Evolutionary conservation across 2,329 filamentous ascomycete genomes (phyloP).

Genomic region (Cercospora beticola): DNA sequence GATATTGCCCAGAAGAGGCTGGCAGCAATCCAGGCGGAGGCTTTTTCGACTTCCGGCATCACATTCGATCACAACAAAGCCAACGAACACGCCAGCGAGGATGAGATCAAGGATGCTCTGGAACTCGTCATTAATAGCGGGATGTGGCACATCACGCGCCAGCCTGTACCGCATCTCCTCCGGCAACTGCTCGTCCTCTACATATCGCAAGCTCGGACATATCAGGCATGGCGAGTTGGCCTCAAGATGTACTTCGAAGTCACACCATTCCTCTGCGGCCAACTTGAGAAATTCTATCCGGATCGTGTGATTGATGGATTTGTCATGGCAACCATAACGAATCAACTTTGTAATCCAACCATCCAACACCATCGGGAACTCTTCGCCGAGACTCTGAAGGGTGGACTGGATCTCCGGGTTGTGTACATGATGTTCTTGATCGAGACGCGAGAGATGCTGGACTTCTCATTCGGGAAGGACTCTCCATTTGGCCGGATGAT

Average conservation of each 20-base stretch:
- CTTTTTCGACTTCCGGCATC: conserved; percentile 30
- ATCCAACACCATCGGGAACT: conserved; percentile 24
- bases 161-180: conserved; percentile 56
- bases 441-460: conserved; percentile 43
- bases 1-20: conserved; percentile 25
- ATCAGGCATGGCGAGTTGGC: conserved; percentile 52
- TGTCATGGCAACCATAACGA: conserved; percentile 28
- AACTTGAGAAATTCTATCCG: conserved; percentile 49
- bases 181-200: conserved; percentile 54
- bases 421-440: conserved; percentile 46
- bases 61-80: conserved; percentile 31
- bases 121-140: conserved; percentile 37
- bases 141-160: conserved; percentile 51
- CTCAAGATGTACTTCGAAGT: conserved; percentile 53
- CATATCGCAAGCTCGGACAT: conserved; percentile 45
- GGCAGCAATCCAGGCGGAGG: conserved; percentile 31
- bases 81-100: conserved; percentile 24
- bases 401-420: conserved; percentile 43
- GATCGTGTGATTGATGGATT: conserved; percentile 54
- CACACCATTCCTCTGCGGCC: conserved; percentile 49
- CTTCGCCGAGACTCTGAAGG: conserved; percentile 34
- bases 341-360: conserved; percentile 26
- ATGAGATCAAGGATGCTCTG: conserved; percentile 31
- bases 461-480: conserved; percentile 45
- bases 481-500: conserved; percentile 35